Base-by-base conservation (phyloP, 2,329 filamentous ascomycete genomes). In the Ilyonectria mors-panacis region DNA sequence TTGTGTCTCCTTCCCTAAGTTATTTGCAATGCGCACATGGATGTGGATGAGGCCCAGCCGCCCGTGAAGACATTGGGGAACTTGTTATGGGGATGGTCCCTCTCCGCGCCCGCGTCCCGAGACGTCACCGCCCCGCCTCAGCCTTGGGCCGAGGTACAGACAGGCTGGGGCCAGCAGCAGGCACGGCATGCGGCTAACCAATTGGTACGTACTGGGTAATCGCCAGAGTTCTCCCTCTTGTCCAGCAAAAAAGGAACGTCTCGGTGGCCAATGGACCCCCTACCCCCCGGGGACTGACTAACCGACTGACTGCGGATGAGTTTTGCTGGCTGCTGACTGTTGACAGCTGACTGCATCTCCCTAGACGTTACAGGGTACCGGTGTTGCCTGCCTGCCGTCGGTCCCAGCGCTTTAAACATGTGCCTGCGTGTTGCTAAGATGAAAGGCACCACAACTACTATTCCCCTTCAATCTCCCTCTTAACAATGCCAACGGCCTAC, bases 121-220 rank as follows among this genome's bases (percentile, higher is more conserved):
- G 68, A 73, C 66, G 68, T 74, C 73, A 75, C 67, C 64, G 59
- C 73, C 71, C 73, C 70, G 63, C 68, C 59, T 61, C 68, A 74
- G 66, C 73, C 73, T 73, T 75, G 73, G 73, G 70, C 73, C 73
- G 73, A 75, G 73, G 73, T 75, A 68, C 66, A 44, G 53, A 65
- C 28, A 55, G 65, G 63, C 65, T 68, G 61, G 66, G 53, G 39
- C 10, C 63, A 58, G 58, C 30, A 33, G 57, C 59, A 42, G 39
- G 39, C 8, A n/a, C 15, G 30, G 30, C 30, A 33, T 33, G 30
- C 30, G 30, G 30, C 30, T 12, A 33, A 12, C 26, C 5, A 26
- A 26, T 26, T 26, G 26, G 26, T 26, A 26, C 26, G 26, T 26
- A 26, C 26, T 6, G 26, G 26, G 26, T 26, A 26, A 26, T 26